Base-by-base conservation (phyloP, 768 basidiomycete genomes). In the Paxillus involutus region DNA sequence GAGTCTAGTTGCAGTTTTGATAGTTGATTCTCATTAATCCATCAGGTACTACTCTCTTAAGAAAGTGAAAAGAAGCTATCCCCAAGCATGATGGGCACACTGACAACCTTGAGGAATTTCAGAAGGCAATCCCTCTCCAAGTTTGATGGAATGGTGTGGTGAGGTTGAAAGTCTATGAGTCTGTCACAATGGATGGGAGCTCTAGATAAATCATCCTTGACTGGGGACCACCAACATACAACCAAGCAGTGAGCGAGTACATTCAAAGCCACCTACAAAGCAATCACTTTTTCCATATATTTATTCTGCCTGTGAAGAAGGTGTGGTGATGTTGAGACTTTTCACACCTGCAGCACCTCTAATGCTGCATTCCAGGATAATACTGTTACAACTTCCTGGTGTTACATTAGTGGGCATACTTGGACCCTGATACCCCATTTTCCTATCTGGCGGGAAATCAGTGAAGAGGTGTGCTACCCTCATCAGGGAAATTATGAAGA, bases 121-220 rank as follows among this genome's bases (percentile, higher is more conserved):
- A n/a, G n/a, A n/a, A n/a, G n/a, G n/a, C n/a, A n/a, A n/a, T n/a
- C n/a, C n/a, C n/a, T n/a, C n/a, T n/a, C n/a, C n/a, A n/a, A n/a
- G n/a, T n/a, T n/a, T n/a, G n/a, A n/a, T n/a, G n/a, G n/a, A n/a
- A n/a, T n/a, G n/a, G n/a, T n/a, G n/a, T n/a, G n/a, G n/a, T n/a
- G n/a, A n/a, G n/a, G n/a, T n/a, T n/a, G n/a, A n/a, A n/a, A n/a
- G 39, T 85, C 8, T 76, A 80, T 46, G 79, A 83, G 53, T 84
- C 85, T 0, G 69, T 85, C 30, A 70, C 81, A 24, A 71, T 84
- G 39, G 84, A 86, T 47, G 75, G 70, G 1, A 68, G 73, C 9
- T 60, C 60, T 4, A 65, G 60, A 3, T 75, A 79, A 5, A 76
- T 79, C 56, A 54, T 85, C 24, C 70, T 86, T 40, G 82, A 83